Evolutionary conservation across 306 rosid species (phyloP).

Genomic region (Arachis stenosperma): DNA sequence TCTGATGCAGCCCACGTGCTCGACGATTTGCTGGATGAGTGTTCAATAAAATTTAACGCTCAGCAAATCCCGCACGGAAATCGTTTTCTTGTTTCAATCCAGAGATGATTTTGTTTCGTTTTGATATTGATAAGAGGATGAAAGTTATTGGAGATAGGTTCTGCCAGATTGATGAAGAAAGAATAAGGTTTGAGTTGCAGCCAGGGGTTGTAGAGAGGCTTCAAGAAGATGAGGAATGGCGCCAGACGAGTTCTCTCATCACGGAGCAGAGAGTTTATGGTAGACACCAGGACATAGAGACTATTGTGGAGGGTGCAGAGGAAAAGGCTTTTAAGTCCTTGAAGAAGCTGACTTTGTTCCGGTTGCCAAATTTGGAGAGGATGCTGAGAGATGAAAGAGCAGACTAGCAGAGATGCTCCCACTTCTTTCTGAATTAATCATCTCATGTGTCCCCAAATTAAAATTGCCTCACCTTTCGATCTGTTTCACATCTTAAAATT

Average conservation of each 20-base stretch:
- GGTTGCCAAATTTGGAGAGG: conserved; percentile 16
- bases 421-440: neutral
- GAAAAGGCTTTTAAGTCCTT: conserved; percentile 27
- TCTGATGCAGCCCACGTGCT: conserved; percentile 19
- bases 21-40: conserved; percentile 43
- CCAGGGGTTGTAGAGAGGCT: neutral
- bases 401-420: neutral
- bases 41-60: neutral
- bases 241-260: conserved; percentile 17
- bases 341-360: neutral
- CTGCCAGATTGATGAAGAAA: conserved; percentile 11
- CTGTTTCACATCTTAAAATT: neutral
- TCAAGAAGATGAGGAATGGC: conserved; percentile 8
- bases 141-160: neutral
- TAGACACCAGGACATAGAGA: conserved; percentile 7
- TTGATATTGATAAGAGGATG: conserved; percentile 26
- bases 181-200: conserved; percentile 17
- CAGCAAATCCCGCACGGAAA: too few species aligned
- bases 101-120: neutral
- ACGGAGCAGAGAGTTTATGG: conserved; percentile 15
- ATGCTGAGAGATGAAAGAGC: conserved; percentile 3
- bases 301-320: neutral
- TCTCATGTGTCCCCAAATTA: neutral
- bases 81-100: neutral
- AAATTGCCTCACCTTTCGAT: neutral